A percentile compares a stretch with the other conserved stretches of the same genome.
These are phyloP conservation scores for Fusarium chlamydosporum DNA, from an alignment of 2,329 filamentous ascomycete genomes.

Conservation along the genomic window DNA sequence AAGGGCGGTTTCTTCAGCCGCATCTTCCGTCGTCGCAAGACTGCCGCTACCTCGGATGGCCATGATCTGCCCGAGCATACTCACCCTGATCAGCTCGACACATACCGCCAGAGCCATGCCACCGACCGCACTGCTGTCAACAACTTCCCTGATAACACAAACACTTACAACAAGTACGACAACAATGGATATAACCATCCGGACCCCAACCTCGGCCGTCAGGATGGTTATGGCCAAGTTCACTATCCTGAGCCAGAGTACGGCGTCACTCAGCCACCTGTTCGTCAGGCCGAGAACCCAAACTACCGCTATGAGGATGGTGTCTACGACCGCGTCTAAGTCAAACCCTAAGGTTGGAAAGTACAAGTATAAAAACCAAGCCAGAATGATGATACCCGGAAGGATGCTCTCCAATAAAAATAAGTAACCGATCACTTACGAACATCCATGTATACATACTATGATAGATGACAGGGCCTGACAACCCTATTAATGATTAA, in stretches of 20 bases:
- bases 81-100: slow-evolving; percentile 58
- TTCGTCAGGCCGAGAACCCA: slow-evolving; percentile 22
- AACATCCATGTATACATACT: slow-evolving; percentile 22
- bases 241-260: slow-evolving; percentile 48
- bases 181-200: slow-evolving; percentile 48
- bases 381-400: slow-evolving; percentile 39
- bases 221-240: slow-evolving; percentile 51
- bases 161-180: slow-evolving; percentile 49
- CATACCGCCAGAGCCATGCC: slow-evolving; percentile 59
- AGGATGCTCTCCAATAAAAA: slow-evolving; percentile 23
- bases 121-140: slow-evolving; percentile 57
- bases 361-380: neutral
- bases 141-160: slow-evolving; percentile 45
- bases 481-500: slow-evolving; percentile 41
- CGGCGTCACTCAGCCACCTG: slow-evolving; percentile 27
- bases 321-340: slow-evolving; percentile 53
- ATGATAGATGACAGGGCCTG: slow-evolving; percentile 26
- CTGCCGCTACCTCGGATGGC: slow-evolving; percentile 44
- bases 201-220: slow-evolving; percentile 40
- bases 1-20: slow-evolving; percentile 54
- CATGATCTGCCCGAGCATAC: slow-evolving; percentile 59
- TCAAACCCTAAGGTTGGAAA: neutral
- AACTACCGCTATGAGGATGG: slow-evolving; percentile 58
- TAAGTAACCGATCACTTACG: slow-evolving; percentile 25
- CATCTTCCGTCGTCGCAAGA: slow-evolving; percentile 53